phyloP scores from a whole-genome alignment of 2,329 filamentous ascomycete genomes.

The Diplodia corticola region DNA sequence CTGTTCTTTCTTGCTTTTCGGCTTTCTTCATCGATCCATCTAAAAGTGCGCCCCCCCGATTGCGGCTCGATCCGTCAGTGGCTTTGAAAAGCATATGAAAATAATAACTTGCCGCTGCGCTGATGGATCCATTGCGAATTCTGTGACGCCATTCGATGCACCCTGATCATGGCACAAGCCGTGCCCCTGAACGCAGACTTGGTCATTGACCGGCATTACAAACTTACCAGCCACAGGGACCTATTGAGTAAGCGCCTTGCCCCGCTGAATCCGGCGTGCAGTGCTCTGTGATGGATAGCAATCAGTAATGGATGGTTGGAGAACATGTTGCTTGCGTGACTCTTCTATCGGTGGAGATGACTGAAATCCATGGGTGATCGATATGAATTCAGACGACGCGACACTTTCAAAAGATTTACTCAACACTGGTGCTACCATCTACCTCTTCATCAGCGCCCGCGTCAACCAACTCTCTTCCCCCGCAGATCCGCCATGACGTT shows the following conservation, averaged over 20 bases:
- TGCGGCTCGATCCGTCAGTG: no score
- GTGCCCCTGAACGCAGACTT: no score
- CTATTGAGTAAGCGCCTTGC: neutral
- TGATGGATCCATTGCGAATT: no score
- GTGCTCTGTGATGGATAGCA: neutral
- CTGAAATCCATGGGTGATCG: neutral
- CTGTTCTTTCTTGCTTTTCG: neutral
- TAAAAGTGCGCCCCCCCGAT: neutral
- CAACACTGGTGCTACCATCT: neutral
- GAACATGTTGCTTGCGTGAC: neutral
- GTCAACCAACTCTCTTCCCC: neutral
- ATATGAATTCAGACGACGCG: no score
- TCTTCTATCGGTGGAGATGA: neutral
- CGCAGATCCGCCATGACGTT: constrained; percentile 26
- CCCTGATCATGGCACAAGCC: no score
- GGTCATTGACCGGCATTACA: no score
- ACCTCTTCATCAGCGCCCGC: neutral
- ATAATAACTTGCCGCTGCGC: no score
- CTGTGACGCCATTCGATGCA: no score
- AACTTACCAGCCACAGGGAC: neutral
- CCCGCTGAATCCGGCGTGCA: neutral
- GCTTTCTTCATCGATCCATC: neutral
- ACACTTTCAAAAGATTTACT: no score
- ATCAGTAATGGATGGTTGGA: neutral
- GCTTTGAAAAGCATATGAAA: no score